These are phyloP conservation scores for Pythium plurisporium DNA, from an alignment of 352 stramenopile species.

Conservation along the genomic window DNA sequence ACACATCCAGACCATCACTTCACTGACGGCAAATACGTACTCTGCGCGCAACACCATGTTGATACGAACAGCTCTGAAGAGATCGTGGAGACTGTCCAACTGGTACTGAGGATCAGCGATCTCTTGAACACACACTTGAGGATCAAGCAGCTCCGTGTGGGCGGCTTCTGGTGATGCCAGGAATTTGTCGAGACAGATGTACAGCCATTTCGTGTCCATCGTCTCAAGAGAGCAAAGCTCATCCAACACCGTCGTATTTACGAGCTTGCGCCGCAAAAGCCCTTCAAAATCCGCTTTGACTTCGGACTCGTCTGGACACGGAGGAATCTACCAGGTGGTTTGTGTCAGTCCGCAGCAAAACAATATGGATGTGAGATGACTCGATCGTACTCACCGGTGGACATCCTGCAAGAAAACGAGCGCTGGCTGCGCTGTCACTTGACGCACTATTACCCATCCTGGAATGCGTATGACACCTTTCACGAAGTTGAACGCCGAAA, in stretches of 20 bases:
- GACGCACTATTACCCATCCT: conserved; percentile 56
- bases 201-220: conserved; percentile 63
- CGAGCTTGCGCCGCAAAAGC: conserved; percentile 30
- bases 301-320: conserved; percentile 29
- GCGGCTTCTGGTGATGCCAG: conserved; percentile 18
- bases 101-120: conserved; percentile 35
- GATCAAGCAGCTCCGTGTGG: conserved; percentile 45
- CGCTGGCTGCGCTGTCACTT: conserved; percentile 14
- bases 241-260: conserved; percentile 25
- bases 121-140: conserved; percentile 45
- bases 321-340: conserved; percentile 47
- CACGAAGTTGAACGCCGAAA: background rate
- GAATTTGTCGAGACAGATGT: conserved; percentile 62
- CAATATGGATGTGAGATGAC: background rate
- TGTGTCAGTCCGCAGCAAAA: no score
- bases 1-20: background rate
- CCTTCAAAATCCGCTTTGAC: conserved; percentile 43
- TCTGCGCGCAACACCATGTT: conserved; percentile 48
- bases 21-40: conserved; percentile 20
- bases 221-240: conserved; percentile 45
- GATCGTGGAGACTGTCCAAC: conserved; percentile 31
- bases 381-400: conserved; percentile 34
- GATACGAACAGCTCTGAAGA: conserved; percentile 59
- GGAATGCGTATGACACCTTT: no score
- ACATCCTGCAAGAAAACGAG: conserved; percentile 55